These are phyloP conservation scores for Salix arbutifolia DNA, from an alignment of 345 rosid genomes.

Conservation along the genomic window DNA sequence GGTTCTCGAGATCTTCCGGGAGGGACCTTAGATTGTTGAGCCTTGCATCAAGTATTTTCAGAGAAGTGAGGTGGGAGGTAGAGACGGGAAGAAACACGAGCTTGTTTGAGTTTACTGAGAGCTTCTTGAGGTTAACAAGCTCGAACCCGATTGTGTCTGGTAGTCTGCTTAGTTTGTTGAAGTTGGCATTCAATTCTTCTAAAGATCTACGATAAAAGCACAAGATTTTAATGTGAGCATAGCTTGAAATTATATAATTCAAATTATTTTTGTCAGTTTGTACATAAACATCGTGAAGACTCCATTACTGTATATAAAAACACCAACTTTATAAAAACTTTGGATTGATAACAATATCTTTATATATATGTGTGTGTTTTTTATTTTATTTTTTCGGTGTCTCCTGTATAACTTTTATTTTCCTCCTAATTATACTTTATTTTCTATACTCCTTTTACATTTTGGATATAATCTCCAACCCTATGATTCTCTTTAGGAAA, in stretches of 20 bases:
- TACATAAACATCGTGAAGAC: too few relatives aligned
- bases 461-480: too few relatives aligned
- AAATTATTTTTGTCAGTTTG: too few relatives aligned
- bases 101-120: slow-evolving; percentile 74
- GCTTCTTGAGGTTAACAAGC: slow-evolving; percentile 59
- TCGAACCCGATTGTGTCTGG: slow-evolving; percentile 75
- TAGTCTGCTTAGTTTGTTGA: slow-evolving; percentile 68
- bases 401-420: too few relatives aligned
- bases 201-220: slow-evolving; percentile 40
- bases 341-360: too few relatives aligned
- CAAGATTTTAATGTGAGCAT: background rate
- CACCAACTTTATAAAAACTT: too few relatives aligned
- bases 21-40: slow-evolving; percentile 72
- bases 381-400: too few relatives aligned
- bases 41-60: slow-evolving; percentile 59
- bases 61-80: slow-evolving; percentile 56
- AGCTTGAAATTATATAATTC: background rate
- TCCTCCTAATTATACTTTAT: too few relatives aligned
- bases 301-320: too few relatives aligned
- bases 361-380: too few relatives aligned
- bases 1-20: slow-evolving; percentile 72
- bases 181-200: slow-evolving; percentile 82
- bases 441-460: too few relatives aligned
- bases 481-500: too few relatives aligned
- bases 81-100: slow-evolving; percentile 60